A percentile compares a stretch with the other conserved stretches of the same genome.
Evolutionary conservation across 352 stramenopile species (phyloP).

Genomic region (Phytophthora cryptogea): DNA sequence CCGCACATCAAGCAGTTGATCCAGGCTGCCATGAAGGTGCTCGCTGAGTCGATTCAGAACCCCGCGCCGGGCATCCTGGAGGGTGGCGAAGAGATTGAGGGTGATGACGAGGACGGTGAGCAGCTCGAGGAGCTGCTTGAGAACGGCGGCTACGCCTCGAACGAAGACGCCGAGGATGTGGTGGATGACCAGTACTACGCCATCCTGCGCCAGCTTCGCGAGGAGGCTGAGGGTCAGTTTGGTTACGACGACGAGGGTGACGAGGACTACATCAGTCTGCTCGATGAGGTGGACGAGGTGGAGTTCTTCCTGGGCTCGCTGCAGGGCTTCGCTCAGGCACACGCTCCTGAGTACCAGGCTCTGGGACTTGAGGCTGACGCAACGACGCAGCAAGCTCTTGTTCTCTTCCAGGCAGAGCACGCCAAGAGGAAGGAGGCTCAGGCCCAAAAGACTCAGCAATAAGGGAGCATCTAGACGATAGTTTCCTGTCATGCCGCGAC

Average conservation of each 20-base stretch:
- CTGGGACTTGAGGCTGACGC: constrained; percentile 64
- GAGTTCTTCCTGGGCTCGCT: constrained; percentile 92
- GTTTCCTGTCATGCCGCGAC: constrained; percentile 10
- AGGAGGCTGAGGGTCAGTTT: constrained; percentile 82
- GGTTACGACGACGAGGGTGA: constrained; percentile 87
- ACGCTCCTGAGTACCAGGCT: constrained; percentile 59
- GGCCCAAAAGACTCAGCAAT: constrained; percentile 33
- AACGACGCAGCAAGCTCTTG: constrained; percentile 60
- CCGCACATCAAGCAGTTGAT: constrained; percentile 91
- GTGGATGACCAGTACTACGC: constrained; percentile 94
- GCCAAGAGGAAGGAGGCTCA: constrained; percentile 48
- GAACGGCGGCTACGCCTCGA: constrained; percentile 89
- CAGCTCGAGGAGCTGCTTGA: constrained; percentile 89
- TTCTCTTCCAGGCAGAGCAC: constrained; percentile 62
- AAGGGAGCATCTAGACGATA: constrained; percentile 19
- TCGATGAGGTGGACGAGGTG: constrained; percentile 94
- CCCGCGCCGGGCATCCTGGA: constrained; percentile 55
- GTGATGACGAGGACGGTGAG: constrained; percentile 53
- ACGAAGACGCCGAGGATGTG: constrained; percentile 92
- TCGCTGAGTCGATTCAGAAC: constrained; percentile 71
- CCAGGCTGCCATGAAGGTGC: constrained; percentile 88
- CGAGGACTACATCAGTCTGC: constrained; percentile 92
- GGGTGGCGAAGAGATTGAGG: constrained; percentile 69
- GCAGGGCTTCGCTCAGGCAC: constrained; percentile 68
- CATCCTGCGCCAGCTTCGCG: constrained; percentile 92